Evolutionary conservation across 1,139 yeast genomes (phyloP).

Genomic region (Taphrina flavorubra): DNA sequence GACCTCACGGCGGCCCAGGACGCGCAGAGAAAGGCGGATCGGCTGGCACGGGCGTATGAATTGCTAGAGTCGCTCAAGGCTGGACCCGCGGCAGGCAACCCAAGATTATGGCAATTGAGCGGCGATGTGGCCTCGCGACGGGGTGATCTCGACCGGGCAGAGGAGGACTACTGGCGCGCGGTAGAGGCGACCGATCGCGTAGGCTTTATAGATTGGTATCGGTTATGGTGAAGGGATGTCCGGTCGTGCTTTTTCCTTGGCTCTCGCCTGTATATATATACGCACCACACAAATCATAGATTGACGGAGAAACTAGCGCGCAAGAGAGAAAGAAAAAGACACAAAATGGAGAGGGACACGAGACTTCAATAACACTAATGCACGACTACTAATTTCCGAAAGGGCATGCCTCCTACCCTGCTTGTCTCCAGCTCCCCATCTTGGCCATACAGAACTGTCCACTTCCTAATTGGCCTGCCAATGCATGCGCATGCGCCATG

Average conservation of each 20-base stretch:
- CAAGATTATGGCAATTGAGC: conserved; percentile 14
- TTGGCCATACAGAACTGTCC: no score
- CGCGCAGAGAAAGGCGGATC: neutral
- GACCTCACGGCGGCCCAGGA: neutral
- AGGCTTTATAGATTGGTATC: conserved; percentile 16
- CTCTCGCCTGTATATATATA: neutral
- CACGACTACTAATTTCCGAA: no score
- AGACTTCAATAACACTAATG: no score
- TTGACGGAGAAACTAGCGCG: no score
- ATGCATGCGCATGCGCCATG: no score
- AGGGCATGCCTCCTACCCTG: no score
- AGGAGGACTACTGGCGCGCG: conserved; percentile 27
- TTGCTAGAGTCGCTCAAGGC: conserved; percentile 17
- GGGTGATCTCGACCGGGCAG: conserved; percentile 14
- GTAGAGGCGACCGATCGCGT: conserved; percentile 12
- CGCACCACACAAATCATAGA: no score
- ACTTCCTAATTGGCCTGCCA: no score
- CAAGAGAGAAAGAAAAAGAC: no score
- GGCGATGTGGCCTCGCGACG: conserved; percentile 15
- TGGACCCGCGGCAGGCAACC: neutral
- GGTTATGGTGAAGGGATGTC: neutral
- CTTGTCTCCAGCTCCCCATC: no score
- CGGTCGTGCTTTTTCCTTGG: no score
- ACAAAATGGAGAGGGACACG: no score
- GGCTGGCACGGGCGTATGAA: conserved; percentile 25